Conservation (phyloP, 805 yeast species). For the Sungouiozyma intestinalis region DNA sequence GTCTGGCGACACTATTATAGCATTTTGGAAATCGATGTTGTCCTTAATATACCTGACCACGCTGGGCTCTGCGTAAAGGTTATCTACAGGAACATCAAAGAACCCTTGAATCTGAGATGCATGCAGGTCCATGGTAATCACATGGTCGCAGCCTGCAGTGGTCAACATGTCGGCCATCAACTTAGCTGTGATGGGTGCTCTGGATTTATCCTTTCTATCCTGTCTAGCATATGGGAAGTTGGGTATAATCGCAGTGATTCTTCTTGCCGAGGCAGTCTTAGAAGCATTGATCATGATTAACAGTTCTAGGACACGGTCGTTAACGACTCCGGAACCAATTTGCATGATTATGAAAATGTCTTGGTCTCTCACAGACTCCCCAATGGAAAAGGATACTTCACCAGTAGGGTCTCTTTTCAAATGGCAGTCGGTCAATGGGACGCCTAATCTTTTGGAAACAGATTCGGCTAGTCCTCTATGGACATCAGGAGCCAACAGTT, state of each 20-base stretch:
- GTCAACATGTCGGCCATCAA: slow-evolving; percentile 73
- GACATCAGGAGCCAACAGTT: slow-evolving; percentile 55
- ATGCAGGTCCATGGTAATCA: slow-evolving; percentile 78
- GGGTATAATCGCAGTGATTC: slow-evolving; percentile 75
- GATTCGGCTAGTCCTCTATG: slow-evolving; percentile 60
- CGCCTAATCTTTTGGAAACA: slow-evolving; percentile 53
- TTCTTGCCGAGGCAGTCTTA: slow-evolving; percentile 71
- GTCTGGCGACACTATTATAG: slow-evolving; percentile 78
- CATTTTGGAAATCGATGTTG: slow-evolving; percentile 43
- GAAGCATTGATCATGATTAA: slow-evolving; percentile 75
- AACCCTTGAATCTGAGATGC: slow-evolving; percentile 88
- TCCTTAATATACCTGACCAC: slow-evolving; percentile 67
- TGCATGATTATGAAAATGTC: slow-evolving; percentile 73
- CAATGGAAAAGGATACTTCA: slow-evolving; percentile 67
- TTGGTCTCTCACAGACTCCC: slow-evolving; percentile 78
- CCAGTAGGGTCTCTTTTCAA: slow-evolving; percentile 58
- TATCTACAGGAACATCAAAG: slow-evolving; percentile 74
- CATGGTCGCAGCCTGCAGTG: slow-evolving; percentile 80
- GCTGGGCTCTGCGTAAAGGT: slow-evolving; percentile 74
- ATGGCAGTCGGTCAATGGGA: slow-evolving; percentile 50
- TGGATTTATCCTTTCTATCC: slow-evolving; percentile 72
- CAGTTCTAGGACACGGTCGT: slow-evolving; percentile 64
- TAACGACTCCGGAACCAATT: slow-evolving; percentile 68
- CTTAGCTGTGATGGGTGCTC: slow-evolving; percentile 82
- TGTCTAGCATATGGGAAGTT: slow-evolving; percentile 85